Evolutionary conservation across 345 rosid species (phyloP).

Genomic region (Nephelium lappaceum): DNA sequence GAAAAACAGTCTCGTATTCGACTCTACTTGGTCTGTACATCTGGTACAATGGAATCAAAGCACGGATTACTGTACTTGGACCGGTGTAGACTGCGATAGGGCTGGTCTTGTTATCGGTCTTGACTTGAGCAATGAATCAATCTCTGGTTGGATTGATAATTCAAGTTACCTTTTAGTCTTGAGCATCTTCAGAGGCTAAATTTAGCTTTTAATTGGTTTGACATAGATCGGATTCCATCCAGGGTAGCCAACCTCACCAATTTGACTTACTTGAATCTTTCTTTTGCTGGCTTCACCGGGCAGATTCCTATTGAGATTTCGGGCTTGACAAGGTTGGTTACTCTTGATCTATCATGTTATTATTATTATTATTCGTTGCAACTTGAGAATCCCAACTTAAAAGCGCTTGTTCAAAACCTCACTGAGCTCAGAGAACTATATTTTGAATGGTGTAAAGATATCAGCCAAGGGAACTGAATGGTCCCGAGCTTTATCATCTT

Average conservation of each 20-base stretch:
- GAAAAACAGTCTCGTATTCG: neutral
- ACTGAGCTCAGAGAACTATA: too few species aligned
- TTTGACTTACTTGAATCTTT: constrained; percentile 30
- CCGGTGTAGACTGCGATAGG: too few species aligned
- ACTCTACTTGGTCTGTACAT: neutral
- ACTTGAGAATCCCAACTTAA: constrained; percentile 31
- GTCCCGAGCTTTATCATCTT: too few species aligned
- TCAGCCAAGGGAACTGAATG: too few species aligned
- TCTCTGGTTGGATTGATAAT: too few species aligned
- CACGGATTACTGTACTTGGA: constrained; percentile 6
- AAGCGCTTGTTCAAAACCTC: too few species aligned
- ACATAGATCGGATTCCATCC: neutral
- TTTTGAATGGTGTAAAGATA: too few species aligned
- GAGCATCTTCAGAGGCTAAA: constrained; percentile 17
- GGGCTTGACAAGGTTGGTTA: too few species aligned
- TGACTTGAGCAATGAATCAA: too few species aligned
- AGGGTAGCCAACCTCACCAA: neutral
- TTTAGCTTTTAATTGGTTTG: constrained; percentile 24
- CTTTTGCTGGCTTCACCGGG: constrained; percentile 38
- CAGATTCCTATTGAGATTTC: constrained; percentile 41
- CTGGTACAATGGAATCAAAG: neutral
- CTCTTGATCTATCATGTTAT: constrained; percentile 30
- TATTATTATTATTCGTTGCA: neutral
- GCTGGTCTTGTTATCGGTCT: too few species aligned
- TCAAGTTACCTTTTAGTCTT: too few species aligned